Conservation (phyloP, 345 rosid genomes). For the Luvunga scandens region DNA sequence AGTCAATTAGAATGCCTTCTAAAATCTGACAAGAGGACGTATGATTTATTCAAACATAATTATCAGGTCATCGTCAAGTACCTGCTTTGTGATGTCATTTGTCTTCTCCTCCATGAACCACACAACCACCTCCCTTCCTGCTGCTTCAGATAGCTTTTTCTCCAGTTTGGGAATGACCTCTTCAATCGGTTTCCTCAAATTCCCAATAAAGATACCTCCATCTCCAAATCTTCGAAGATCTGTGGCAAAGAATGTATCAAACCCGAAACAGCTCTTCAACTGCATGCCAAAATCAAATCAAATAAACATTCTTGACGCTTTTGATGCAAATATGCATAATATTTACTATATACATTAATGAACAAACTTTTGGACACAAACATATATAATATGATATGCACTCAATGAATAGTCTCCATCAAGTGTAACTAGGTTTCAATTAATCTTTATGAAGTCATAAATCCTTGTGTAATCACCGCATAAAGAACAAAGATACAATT, state of each 20-base stretch:
- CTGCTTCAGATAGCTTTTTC: constrained; percentile 79
- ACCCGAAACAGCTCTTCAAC: constrained; percentile 87
- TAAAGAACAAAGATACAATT: background rate
- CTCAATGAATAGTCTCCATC: background rate
- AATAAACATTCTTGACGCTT: background rate
- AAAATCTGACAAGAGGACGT: background rate
- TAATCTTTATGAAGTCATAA: background rate
- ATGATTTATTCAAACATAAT: background rate
- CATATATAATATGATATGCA: background rate
- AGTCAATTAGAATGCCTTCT: background rate
- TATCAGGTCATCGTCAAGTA: background rate
- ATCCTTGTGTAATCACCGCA: background rate
- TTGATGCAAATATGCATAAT: background rate
- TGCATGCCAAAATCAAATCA: constrained; percentile 33
- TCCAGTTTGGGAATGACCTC: constrained; percentile 81
- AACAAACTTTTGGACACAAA: background rate
- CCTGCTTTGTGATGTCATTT: constrained; percentile 88
- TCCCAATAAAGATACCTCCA: constrained; percentile 92
- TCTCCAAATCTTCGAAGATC: constrained; percentile 94
- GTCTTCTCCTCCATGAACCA: constrained; percentile 97
- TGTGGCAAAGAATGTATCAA: constrained; percentile 83
- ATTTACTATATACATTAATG: background rate
- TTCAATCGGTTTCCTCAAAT: constrained; percentile 71
- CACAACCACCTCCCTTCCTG: constrained; percentile 75
- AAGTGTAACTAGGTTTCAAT: background rate